Evolutionary conservation across 306 rosid species (phyloP), one percentile per base, ranked within the genome.

Genomic region (Glycine soja): DNA sequence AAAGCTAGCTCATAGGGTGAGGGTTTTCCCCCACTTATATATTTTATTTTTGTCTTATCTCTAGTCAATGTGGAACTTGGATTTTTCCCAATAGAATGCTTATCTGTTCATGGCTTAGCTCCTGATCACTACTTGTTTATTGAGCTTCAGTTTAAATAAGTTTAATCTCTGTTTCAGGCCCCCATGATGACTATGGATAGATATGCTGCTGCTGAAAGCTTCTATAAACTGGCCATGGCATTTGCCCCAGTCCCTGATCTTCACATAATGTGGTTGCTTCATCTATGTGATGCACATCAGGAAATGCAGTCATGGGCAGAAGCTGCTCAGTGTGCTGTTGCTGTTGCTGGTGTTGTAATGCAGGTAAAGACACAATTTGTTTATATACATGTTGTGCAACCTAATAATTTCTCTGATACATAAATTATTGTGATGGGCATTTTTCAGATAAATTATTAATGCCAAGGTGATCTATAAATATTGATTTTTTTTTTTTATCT

Each of bases 261-360:
- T 84, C 98, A 95, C 89, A 95, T 95, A 78, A 95, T 95, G 99
- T 95, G 99, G 99, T 86, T 95, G 84, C 93, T 95, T 59, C 99
- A 95, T 89, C 86, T 95, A 42, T 95, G 99, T 83, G 99, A 95
- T 84, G 99, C 99, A 1, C 99, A 95, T 81, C 99, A 93, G 75
- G 98, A 95, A 90, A 91, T 95, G 97, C 99, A 93, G 83, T 95
- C 99, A 18, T 93, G 98, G 98, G 99, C 98, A 10, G 99, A 95
- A 90, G 94, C 99, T 82, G 99, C 99, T 75, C 99, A 95, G 85
- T 95, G 99, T 86, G 96, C 99, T 32, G 99, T 95, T 24, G 99
- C 97, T 16, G 98, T 95, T 68, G 98, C 99, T 61, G 98, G 97
- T 78, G 97, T 95, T 86, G 98, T 95, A 58, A 91, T 95, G 99